These are phyloP conservation scores for Dactylellina cionopaga DNA, from an alignment of 2,329 filamentous ascomycete genomes.

Conservation along the genomic window DNA sequence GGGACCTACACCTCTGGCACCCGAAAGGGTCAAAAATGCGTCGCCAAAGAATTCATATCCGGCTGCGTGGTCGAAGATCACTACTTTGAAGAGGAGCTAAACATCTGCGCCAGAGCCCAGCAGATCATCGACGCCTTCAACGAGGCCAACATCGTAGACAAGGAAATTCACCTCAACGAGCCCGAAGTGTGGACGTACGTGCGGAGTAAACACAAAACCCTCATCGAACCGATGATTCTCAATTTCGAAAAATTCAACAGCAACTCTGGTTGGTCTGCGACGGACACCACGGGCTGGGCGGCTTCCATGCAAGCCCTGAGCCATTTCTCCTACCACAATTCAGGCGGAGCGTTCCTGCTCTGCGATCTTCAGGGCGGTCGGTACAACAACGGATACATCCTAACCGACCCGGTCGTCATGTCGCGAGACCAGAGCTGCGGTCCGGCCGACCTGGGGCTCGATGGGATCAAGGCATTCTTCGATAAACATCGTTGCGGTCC, in stretches of 20 bases:
- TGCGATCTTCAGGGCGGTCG: conserved; percentile 63
- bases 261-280: conserved; percentile 61
- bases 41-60: conserved; percentile 62
- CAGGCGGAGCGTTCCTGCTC: conserved; percentile 60
- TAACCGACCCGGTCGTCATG: conserved; percentile 63
- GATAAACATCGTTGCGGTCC: conserved; percentile 59
- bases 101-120: conserved; percentile 59
- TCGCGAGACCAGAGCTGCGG: conserved; percentile 61
- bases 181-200: conserved; percentile 59
- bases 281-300: conserved; percentile 58
- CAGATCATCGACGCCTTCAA: conserved; percentile 61
- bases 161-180: conserved; percentile 60
- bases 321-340: conserved; percentile 63
- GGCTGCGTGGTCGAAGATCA: conserved; percentile 59
- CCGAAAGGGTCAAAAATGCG: conserved; percentile 59
- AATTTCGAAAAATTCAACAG: conserved; percentile 64
- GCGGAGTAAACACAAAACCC: conserved; percentile 21
- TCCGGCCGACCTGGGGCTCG: conserved; percentile 61
- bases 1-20: conserved; percentile 58
- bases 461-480: conserved; percentile 62
- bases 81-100: conserved; percentile 61
- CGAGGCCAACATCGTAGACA: conserved; percentile 57
- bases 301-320: conserved; percentile 63
- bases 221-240: conserved; percentile 62
- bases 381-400: conserved; percentile 59